phyloP scores from a whole-genome alignment of 2,329 filamentous ascomycete genomes.

The Pyricularia pennisetigena region DNA sequence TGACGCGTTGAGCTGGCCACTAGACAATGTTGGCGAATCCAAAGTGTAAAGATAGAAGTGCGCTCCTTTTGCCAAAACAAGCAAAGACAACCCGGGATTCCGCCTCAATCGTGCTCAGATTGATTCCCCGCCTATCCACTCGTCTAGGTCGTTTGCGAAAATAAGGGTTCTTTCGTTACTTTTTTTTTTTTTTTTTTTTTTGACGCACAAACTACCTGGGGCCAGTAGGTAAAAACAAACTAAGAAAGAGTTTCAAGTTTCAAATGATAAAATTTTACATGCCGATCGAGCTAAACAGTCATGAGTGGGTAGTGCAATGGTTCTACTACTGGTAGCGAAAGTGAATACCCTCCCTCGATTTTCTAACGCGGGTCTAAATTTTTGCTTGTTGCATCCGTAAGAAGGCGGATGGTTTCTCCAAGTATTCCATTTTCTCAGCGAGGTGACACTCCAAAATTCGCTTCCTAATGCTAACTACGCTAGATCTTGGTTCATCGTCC shows the following conservation, averaged over 20 bases:
- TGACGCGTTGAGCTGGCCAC: background rate
- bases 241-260: too few relatives aligned
- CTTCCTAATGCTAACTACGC: background rate
- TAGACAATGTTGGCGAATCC: background rate
- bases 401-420: background rate
- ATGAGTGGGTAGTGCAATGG: background rate
- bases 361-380: background rate
- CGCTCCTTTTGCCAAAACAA: background rate
- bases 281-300: background rate
- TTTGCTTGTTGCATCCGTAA: background rate
- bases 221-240: too few relatives aligned
- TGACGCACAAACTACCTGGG: background rate
- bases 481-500: background rate
- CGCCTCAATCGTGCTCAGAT: background rate
- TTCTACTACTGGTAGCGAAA: background rate
- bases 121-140: background rate
- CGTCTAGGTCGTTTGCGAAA: background rate
- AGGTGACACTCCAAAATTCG: background rate
- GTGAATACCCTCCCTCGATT: background rate
- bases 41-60: background rate
- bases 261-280: background rate
- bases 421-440: background rate
- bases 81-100: background rate
- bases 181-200: background rate
- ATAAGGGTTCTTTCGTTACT: background rate